Evolutionary conservation across 495 filamentous ascomycete genomes (phyloP), one percentile per base, ranked within the genome.

Genomic region (Penicillium crystallinum): DNA sequence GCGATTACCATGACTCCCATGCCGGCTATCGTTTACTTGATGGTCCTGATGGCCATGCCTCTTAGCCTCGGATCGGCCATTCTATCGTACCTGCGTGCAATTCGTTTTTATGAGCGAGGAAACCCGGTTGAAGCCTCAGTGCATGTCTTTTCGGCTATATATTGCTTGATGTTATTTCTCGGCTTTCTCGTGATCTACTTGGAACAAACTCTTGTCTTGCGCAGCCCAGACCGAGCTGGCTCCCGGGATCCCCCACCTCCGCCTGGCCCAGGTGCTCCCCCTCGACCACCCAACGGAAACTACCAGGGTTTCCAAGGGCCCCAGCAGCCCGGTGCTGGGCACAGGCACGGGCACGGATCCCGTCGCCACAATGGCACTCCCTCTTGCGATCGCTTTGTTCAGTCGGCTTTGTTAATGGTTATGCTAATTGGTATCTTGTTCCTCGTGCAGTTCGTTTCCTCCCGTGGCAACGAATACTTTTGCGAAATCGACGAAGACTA

Each of bases 401-500:
- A 4, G 2, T 2, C 3, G 11, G 34, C 14, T 33, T 23, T 12
- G 0, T 47, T 21, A 7, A 19, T 35, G 21, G 17, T 33, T 12
- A 18, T 31, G 21, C 59, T 69, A 57, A 67, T 53, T 29, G 29
- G 9, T n/a, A n/a, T 31, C 22, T 7, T 25, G 46, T 64, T 30
- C 35, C 11, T 23, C 9, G n/a, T 35, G 25, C 65, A 96, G 93
- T 99, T 99, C 75, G 96, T 97, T 54, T 95, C 91, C 1, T 96
- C 91, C 4, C 83, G 93, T 17, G 93, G 93, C 53, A 97, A 99
- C 73, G 93, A 99, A 67, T 99, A 99, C 71, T 99, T 97, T 58
- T 99, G 93, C 79, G 93, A 99, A 62, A 97, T 99, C 53, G 93
- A 99, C 68, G 93, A 99, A 68, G 93, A 99, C 55, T 99, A 99